These are phyloP conservation scores for Ogataea saltuana DNA, from an alignment of 805 yeast species.

Conservation along the genomic window DNA sequence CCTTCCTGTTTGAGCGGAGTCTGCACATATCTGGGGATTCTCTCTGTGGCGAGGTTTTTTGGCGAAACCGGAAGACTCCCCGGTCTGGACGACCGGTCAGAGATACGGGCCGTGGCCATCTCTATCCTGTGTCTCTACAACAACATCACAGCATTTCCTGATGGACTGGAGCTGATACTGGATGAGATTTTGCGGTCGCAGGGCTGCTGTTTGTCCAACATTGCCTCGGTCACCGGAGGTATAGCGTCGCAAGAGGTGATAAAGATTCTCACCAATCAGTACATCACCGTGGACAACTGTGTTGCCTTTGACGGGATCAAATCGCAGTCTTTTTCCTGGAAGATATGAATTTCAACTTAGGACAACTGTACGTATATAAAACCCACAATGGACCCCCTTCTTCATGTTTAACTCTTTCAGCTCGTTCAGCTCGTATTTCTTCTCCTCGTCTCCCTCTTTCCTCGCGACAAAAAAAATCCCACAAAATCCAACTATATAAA, in stretches of 20 bases:
- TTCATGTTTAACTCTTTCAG: background rate
- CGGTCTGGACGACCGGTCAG: constrained; percentile 20
- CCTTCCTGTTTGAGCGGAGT: constrained; percentile 16
- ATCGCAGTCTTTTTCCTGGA: constrained; percentile 44
- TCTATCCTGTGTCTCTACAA: constrained; percentile 28
- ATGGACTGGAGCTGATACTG: constrained; percentile 41
- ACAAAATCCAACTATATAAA: background rate
- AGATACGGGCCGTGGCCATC: constrained; percentile 27
- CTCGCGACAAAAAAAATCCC: too few species aligned
- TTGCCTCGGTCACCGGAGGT: constrained; percentile 77
- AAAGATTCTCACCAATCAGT: constrained; percentile 75
- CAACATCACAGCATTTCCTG: constrained; percentile 31
- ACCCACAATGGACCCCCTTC: background rate
- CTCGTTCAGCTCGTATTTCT: background rate
- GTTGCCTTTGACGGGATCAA: constrained; percentile 72
- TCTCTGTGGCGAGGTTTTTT: constrained; percentile 35
- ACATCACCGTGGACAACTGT: constrained; percentile 71
- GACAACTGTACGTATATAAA: background rate
- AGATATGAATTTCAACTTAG: constrained; percentile 13
- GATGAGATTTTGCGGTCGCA: constrained; percentile 43
- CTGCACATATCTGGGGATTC: constrained; percentile 45
- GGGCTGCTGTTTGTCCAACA: constrained; percentile 54
- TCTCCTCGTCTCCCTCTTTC: too few species aligned
- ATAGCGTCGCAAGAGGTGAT: constrained; percentile 81
- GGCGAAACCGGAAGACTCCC: constrained; percentile 26